A percentile compares a stretch with the other conserved stretches of the same genome.
phyloP scores from a whole-genome alignment of 495 filamentous ascomycete species.

The Penicillium simplicissimum region DNA sequence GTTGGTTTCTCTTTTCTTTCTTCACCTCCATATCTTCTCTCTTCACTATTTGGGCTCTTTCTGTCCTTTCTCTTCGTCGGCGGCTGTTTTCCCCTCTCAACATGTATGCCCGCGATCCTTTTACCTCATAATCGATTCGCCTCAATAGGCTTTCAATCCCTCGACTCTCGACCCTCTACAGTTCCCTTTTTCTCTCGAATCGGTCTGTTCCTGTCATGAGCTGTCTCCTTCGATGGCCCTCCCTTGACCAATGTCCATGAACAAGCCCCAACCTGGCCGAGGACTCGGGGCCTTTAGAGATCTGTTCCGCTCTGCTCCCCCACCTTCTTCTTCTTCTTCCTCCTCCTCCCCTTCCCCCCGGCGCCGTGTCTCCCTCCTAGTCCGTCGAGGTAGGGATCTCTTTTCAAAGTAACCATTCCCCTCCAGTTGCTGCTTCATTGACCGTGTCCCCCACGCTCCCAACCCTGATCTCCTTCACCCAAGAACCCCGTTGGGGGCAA shows the following conservation, averaged over 20 bases:
- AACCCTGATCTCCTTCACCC: not conserved
- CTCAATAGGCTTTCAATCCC: slow-evolving; percentile 23
- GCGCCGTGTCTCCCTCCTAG: slow-evolving; percentile 36
- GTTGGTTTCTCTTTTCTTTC: slow-evolving; percentile 6
- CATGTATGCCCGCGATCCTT: slow-evolving; percentile 37
- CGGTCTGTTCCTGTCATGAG: slow-evolving; percentile 23
- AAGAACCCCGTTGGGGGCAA: slow-evolving; percentile 1
- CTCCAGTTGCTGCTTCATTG: slow-evolving; percentile 5
- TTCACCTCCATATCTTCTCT: slow-evolving; percentile 10
- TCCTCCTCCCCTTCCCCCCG: slow-evolving; percentile 35
- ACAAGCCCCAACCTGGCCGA: slow-evolving; percentile 39
- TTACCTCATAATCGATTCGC: slow-evolving; percentile 18
- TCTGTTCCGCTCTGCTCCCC: slow-evolving; percentile 39
- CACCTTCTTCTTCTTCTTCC: slow-evolving; percentile 30
- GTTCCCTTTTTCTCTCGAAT: slow-evolving; percentile 3
- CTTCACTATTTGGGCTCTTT: not conserved
- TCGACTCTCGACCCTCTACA: not conserved
- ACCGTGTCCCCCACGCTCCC: slow-evolving; percentile 3
- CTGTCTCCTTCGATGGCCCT: slow-evolving; percentile 28
- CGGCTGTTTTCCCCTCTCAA: slow-evolving; percentile 6
- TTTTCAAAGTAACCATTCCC: slow-evolving; percentile 43
- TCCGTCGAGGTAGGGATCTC: slow-evolving; percentile 44
- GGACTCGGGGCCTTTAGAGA: slow-evolving; percentile 40
- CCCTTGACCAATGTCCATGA: slow-evolving; percentile 44
- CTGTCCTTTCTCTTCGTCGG: slow-evolving; percentile 14